Base-by-base conservation (phyloP, 225 moss, liverwort and hornwort species). In the Pseudisothecium myosuroides region DNA sequence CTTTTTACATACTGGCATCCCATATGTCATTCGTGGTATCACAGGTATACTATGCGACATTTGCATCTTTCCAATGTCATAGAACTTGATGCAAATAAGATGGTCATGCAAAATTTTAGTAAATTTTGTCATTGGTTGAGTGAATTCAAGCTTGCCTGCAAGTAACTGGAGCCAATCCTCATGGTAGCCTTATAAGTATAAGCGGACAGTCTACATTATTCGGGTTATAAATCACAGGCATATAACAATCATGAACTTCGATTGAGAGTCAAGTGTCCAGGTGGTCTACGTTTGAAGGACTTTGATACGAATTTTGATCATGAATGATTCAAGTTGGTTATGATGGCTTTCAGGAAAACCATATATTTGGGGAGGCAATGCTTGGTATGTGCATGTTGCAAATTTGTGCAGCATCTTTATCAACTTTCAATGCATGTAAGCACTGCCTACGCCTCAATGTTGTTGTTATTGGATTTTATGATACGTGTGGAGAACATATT, bases 361-460 rank as follows among this genome's bases (percentile, higher is more conserved):
- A 59, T 93, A 89, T 77, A 86, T 90, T 54, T 99, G 96, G 94
- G 98, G 98, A 82, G 96, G 96, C 71, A 73, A 80, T 52, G 91
- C 83, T 59, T 97, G 97, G 98, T 96, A 96, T 83, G 90, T 95
- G 68, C 87, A 91, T 80, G 87, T 95, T 74, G 93, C 94, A 27
- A 95, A 96, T 74, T 37, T 91, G 63, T 95, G 96, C 93, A 94
- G 92, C 92, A 96, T 99, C 87, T 34, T 90, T 47, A 92, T 99
- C 91, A 97, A 92, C 91, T 87, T 82, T 83, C 91, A 92, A 78
- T 92, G 96, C 88, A 97, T 99, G 98, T 99, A 94, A 96, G 98
- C 91, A 61, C 83, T 76, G n/a, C 47, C 83, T 85, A 52, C 60
- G 73, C 49, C 81, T 88, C 75, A 76, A 45, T 83, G 21, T 47